Base-by-base conservation (phyloP, 169 alveolate genomes). In the Plasmodium berghei region DNA sequence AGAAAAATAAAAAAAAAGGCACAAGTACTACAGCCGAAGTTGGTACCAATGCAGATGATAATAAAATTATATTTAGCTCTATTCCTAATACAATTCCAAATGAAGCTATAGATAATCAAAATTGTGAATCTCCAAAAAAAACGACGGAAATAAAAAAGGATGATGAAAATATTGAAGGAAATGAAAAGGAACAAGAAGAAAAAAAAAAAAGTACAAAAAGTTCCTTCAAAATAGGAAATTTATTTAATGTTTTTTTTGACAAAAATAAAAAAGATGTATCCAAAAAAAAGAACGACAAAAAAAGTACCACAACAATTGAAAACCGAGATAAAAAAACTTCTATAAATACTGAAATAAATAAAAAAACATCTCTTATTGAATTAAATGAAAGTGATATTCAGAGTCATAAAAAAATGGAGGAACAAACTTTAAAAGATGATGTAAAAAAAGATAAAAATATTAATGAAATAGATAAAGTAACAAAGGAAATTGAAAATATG, bases 191-290 rank as follows among this genome's bases (percentile, higher is more conserved):
- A 28, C 72, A 73, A 59, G 72, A 49, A 56, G n/a, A 42, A 34
- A 67, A 61, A 28, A 54, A n/a, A 20, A 73, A 73, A 61, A 42
- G 5, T 34, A 42, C 73, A 48, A 61, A 59, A 73, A 59, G 42
- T 40, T 12, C 52, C 22, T 10, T 22, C 2, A 72, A 18, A 40
- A 52, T 72, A 14, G 85, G 85, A 16, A 73, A 67, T 48, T 62
- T 58, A 45, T 77, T 77, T 28, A 63, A 66, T 77, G 75, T 63
- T 20, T 22, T 52, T 8, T 77, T 77, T 40, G 89, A 77, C 45
- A 69, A 56, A 45, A 24, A 61, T n/a, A 77, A 46, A 64, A 77
- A 70, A 46, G 18, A 55, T n/a, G 52, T 20, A 42, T 9, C 18
- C 1, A 55, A 66, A n/a, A 22, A 34, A 34, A 66, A 66, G 49